Base-by-base conservation (phyloP, 2,329 filamentous ascomycete genomes). In the Colletotrichum aenigma region DNA sequence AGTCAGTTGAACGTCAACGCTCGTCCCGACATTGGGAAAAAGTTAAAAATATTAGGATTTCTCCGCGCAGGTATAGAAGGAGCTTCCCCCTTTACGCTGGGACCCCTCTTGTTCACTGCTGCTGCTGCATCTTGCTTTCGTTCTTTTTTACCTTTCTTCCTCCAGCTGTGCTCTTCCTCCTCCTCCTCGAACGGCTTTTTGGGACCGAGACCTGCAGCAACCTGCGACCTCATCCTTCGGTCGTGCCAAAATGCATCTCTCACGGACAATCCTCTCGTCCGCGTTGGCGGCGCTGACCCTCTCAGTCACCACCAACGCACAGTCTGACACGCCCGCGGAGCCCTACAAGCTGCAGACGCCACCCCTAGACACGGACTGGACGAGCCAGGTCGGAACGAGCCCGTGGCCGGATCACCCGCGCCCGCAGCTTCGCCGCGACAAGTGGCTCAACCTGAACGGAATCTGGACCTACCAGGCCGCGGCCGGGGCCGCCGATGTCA, bases 341-440 rank as follows among this genome's bases (percentile, higher is more conserved):
- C 82, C 83, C 1, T 87, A 88, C 79, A 75, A 82, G 28, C 81
- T 85, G 0, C 80, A 86, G 71, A 83, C 79, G 9, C 85, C 86
- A 16, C 87, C 86, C 0, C 84, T 89, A 4, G 86, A 88, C 76
- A 90, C 88, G 4, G 84, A 86, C 10, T 91, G 89, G 89, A 91
- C 89, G 2, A 81, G 85, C 70, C 82, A 86, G 7, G 87, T 90
- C 24, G 89, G 89, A 38, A 89, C 84, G 1, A 82, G 88, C 52
- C 89, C 90, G 0, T 91, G 90, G 90, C 88, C 88, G 1, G 89
- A 92, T 65, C 87, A 92, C 77, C 91, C 91, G 12, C 88, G 90
- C 0, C 91, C 91, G 4, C 89, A 89, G 78, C 86, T 92, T 10
- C 86, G 87, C 43, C 88, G 90, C 6, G 84, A 89, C 6, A 84